Evolutionary conservation across 345 rosid genomes (phyloP).

Genomic region (Limnanthes douglasii): DNA sequence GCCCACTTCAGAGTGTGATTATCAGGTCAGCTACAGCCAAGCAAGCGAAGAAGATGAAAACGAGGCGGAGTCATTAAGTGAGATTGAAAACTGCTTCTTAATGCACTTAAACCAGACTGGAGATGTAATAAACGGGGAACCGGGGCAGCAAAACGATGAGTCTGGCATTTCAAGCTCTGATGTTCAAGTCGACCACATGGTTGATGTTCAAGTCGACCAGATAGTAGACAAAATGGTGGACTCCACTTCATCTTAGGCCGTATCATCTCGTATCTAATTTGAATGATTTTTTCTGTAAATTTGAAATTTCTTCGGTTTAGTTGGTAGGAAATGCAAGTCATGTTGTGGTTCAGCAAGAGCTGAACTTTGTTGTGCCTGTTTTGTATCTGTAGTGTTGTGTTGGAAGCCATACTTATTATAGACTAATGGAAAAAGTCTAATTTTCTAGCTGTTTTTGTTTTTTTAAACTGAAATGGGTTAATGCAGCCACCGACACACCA

Average conservation of each 20-base stretch:
- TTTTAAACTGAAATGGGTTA: no score
- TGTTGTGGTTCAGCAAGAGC: slow-evolving; percentile 52
- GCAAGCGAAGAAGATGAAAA: slow-evolving; percentile 22
- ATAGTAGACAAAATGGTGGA: slow-evolving; percentile 15
- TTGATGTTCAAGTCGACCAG: slow-evolving; percentile 10
- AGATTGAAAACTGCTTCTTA: slow-evolving; percentile 61
- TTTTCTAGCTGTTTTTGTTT: no score
- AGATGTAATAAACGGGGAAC: slow-evolving; percentile 5
- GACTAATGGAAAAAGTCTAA: slow-evolving; percentile 5
- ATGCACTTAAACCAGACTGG: slow-evolving; percentile 23
- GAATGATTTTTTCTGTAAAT: slow-evolving; percentile 34
- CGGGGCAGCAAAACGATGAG: no score
- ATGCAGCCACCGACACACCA: no score
- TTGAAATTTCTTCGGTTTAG: slow-evolving; percentile 11
- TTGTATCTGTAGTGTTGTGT: slow-evolving; percentile 5
- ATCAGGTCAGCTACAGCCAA: slow-evolving; percentile 19
- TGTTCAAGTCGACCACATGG: slow-evolving; percentile 11
- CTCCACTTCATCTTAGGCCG: slow-evolving; percentile 6
- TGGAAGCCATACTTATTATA: slow-evolving; percentile 1
- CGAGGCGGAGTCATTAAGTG: slow-evolving; percentile 37
- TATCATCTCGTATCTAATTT: slow-evolving; percentile 4
- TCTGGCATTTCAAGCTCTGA: slow-evolving; percentile 13
- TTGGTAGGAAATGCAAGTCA: slow-evolving; percentile 15
- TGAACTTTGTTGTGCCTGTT: slow-evolving; percentile 30
- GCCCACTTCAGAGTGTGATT: slow-evolving; percentile 32